phyloP scores from a whole-genome alignment of 768 basidiomycete species.

The Ephemerocybe angulata region DNA sequence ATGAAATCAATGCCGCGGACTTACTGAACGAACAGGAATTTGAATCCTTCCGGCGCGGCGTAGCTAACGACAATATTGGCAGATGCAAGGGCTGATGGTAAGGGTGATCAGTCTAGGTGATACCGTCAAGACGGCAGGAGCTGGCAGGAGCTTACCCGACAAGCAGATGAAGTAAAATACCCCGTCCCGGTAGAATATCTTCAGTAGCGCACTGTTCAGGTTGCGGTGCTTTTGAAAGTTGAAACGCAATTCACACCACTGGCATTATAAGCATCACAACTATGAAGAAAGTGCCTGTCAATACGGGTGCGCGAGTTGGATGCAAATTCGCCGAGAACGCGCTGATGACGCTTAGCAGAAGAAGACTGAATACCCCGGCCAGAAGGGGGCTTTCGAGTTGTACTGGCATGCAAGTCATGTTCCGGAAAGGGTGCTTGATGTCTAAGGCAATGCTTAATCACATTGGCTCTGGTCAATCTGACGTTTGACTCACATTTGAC shows the following conservation, averaged over 20 bases:
- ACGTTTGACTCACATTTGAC: neutral
- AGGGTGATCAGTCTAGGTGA: neutral
- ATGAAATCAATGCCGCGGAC: no score
- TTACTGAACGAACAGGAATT: slow-evolving; percentile 1
- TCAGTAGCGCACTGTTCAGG: neutral
- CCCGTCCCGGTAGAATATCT: neutral
- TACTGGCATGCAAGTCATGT: neutral
- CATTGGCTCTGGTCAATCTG: neutral
- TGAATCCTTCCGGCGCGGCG: neutral
- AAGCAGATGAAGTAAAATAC: neutral
- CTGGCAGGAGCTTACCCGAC: neutral
- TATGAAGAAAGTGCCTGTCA: no score
- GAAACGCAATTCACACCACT: neutral
- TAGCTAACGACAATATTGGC: neutral
- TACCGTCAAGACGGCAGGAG: neutral
- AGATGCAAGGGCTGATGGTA: neutral
- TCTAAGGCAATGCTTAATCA: neutral
- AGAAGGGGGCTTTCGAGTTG: neutral
- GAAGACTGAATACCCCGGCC: neutral
- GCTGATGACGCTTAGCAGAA: neutral
- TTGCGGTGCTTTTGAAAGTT: neutral
- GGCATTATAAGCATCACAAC: neutral
- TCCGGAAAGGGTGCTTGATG: neutral
- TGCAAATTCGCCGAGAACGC: neutral
- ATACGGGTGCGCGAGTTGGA: no score